Base-by-base conservation (phyloP, 352 stramenopile genomes). In the Pilasporangium apinafurcum region DNA sequence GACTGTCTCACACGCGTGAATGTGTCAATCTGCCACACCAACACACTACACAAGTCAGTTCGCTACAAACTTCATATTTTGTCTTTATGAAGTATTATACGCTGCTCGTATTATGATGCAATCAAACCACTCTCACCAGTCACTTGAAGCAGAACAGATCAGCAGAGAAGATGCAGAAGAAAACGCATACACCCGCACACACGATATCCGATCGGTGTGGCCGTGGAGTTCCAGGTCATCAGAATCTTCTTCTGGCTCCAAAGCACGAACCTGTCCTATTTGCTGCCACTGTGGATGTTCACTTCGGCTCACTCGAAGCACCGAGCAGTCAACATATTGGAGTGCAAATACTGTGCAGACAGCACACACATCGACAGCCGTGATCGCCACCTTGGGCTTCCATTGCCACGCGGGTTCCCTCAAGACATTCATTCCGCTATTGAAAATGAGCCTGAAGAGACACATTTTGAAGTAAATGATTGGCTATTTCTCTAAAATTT, bases 141-240 rank as follows among this genome's bases (percentile, higher is more conserved):
- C 79, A 44, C 63, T 76, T 5, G 79, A 91, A 1, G 65, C 75
- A 2, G 75, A 86, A 37, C 63, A 76, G 2, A 90, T 20, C 13
- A 56, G 47, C n/a, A 83, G 24, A 7, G 17, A 18, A 2, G 31
- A 16, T 10, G 30, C 41, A 1, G 31, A 4, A 0, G 55, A 57
- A 0, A 57, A 35, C 4, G 47, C 26, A 8, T 56, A 79, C 22
- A 62, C 56, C 12, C 44, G 51, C 29, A 85, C 44, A 17, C 51
- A 65, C 4, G 67, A 47, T n/a, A 84, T 38, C 34, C 59, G 67
- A 30, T 77, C 62, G 13, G 30, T 25, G 40, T 87, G 71, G 9
- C 65, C 71, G 13, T 74, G 53, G 29, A 87, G 50, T 46, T 85
- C 75, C 16, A 86, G 14, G 38, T 81, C 64, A 14, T 37, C 40